Evolutionary conservation across 2,329 filamentous ascomycete species (phyloP).

Genomic region (Aspergillus fructus): DNA sequence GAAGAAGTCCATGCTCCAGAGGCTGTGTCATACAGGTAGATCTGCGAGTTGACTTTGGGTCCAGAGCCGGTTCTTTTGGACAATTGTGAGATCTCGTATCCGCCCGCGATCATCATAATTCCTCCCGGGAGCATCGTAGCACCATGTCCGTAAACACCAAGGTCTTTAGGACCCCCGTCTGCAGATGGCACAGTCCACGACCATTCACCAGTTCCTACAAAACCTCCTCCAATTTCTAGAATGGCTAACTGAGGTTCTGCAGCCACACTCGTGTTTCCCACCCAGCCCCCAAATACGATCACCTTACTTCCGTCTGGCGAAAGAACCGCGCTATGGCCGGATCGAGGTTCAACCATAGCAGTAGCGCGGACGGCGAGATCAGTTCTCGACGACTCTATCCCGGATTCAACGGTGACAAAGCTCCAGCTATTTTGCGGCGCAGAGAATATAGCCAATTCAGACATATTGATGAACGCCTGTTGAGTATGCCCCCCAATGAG

Average conservation of each 20-base stretch:
- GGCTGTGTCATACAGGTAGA: slow-evolving; percentile 62
- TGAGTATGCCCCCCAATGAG: slow-evolving; percentile 83
- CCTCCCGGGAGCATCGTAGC: slow-evolving; percentile 61
- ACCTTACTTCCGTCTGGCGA: slow-evolving; percentile 76
- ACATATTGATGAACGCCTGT: slow-evolving; percentile 89
- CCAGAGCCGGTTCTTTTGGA: slow-evolving; percentile 37
- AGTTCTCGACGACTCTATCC: slow-evolving; percentile 43
- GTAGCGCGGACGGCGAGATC: slow-evolving; percentile 57
- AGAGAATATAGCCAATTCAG: slow-evolving; percentile 81
- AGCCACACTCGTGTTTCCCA: slow-evolving; percentile 72
- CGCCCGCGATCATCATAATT: slow-evolving; percentile 62
- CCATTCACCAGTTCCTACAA: slow-evolving; percentile 54
- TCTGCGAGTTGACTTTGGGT: slow-evolving; percentile 42
- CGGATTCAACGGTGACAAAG: slow-evolving; percentile 66
- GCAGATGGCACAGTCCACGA: slow-evolving; percentile 42
- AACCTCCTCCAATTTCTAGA: slow-evolving; percentile 71
- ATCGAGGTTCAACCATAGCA: slow-evolving; percentile 70
- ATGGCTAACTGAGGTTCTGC: slow-evolving; percentile 80
- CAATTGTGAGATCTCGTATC: slow-evolving; percentile 51
- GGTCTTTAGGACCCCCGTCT: slow-evolving; percentile 40
- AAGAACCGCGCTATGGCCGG: slow-evolving; percentile 83
- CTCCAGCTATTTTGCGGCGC: slow-evolving; percentile 85
- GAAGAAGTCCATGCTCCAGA: slow-evolving; percentile 58
- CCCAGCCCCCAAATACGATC: slow-evolving; percentile 86
- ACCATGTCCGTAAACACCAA: slow-evolving; percentile 62